Conservation (phyloP, 2,329 filamentous ascomycete species). For the Aspergillaceae sp. region DNA sequence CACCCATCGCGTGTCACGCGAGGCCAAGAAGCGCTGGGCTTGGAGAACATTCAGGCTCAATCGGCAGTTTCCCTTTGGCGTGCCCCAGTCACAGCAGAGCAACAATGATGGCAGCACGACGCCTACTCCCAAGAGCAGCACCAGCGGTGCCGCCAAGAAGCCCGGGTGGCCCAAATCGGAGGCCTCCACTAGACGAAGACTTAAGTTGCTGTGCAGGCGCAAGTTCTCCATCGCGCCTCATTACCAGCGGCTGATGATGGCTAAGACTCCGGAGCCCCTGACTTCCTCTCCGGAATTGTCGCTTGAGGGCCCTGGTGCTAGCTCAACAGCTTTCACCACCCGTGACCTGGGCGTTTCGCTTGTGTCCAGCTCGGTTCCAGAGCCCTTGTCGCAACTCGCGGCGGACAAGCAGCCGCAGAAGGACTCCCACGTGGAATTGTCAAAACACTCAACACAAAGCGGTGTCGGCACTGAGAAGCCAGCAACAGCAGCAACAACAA, state of each 20-base stretch:
- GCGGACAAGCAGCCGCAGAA: constrained; percentile 16
- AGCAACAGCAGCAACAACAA: neutral
- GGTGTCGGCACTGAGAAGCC: neutral
- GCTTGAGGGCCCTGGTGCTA: constrained; percentile 14
- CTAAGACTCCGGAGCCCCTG: constrained; percentile 53
- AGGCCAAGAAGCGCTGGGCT: constrained; percentile 54
- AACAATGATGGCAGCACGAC: constrained; percentile 40
- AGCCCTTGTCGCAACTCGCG: constrained; percentile 27
- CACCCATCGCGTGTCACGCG: constrained; percentile 53
- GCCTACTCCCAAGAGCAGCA: constrained; percentile 28
- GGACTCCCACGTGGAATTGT: constrained; percentile 24
- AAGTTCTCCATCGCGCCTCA: constrained; percentile 56
- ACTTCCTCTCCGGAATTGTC: constrained; percentile 19
- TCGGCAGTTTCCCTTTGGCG: constrained; percentile 5
- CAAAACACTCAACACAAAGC: constrained; percentile 25
- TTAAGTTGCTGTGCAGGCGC: constrained; percentile 52
- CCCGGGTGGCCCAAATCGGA: constrained; percentile 50
- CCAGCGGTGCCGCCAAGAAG: constrained; percentile 19
- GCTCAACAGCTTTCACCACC: constrained; percentile 31
- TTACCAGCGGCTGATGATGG: constrained; percentile 54
- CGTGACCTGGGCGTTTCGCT: constrained; percentile 39
- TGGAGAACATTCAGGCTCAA: constrained; percentile 31
- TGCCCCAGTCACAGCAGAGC: constrained; percentile 25
- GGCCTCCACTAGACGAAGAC: constrained; percentile 48
- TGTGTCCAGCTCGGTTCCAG: constrained; percentile 32